Evolutionary conservation across 495 filamentous ascomycete genomes (phyloP), one percentile per base, ranked within the genome.

Genomic region (Hypoxylon intermedium): DNA sequence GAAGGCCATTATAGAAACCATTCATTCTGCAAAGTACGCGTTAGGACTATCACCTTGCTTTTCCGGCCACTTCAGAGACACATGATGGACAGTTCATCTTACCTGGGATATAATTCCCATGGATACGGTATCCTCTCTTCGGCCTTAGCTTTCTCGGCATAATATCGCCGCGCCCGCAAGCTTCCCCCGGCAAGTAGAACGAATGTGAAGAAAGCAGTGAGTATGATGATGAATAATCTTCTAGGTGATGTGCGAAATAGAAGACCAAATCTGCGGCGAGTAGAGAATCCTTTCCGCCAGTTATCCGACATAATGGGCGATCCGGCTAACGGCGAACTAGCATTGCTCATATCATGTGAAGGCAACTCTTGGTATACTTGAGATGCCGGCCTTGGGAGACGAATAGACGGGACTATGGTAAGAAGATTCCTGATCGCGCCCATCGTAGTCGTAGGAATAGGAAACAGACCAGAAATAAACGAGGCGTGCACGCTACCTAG

Each of bases 1-100:
- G 73, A 28, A 93, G 74, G 0, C 89, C 89, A 31, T 90, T 88
- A 67, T 90, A 84, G 68, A 92, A 93, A 30, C 89, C 78, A 67
- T 78, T 82, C 45, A 93, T 63, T 20, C 68, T 70, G 34, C 4
- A 45, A 44, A n/a, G 20, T 16, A 53, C 23, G 31, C 36, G 52
- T 62, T 53, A 67, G 49, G 20, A 20, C 28, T 3, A 36, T 43
- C 37, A n/a, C 9, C 9, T 43, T 23, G 30, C 15, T 21, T 42
- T 24, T 51, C 23, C 42, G 23, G 26, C n/a, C 23, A 42, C 21
- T 30, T 45, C 21, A 23, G n/a, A 50, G 43, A 45, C 45, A 65
- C n/a, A 12, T 11, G 30, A 6, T 30, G 4, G 19, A 20, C 6
- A 45, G 42, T n/a, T 9, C 46, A 36, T 56, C 56, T 58, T 26